phyloP scores from a whole-genome alignment of 2,329 filamentous ascomycete species.

The Arthrinium puccinioides region DNA sequence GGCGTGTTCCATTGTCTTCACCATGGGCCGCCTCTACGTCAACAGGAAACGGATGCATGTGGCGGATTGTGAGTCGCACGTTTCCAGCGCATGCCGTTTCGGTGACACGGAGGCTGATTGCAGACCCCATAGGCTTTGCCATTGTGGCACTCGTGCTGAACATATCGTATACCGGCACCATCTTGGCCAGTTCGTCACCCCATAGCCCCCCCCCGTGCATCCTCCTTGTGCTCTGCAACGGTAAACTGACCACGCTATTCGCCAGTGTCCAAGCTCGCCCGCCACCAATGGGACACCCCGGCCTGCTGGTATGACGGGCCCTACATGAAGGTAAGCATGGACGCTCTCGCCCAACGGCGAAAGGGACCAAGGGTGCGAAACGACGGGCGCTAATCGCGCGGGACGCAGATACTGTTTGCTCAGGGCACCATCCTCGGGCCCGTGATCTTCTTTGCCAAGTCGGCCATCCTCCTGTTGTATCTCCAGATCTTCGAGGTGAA shows the following conservation, averaged over 20 bases:
- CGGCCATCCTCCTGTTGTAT: conserved; percentile 7
- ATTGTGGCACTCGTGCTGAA: neutral
- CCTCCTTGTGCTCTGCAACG: neutral
- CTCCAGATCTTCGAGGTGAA: conserved; percentile 6
- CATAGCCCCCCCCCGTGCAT: neutral
- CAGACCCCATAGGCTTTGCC: neutral
- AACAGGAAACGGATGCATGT: conserved; percentile 1
- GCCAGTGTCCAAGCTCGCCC: neutral
- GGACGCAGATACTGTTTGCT: conserved; percentile 4
- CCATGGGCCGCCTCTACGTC: conserved; percentile 4
- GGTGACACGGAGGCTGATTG: neutral
- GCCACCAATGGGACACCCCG: neutral
- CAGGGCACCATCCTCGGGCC: conserved; percentile 2
- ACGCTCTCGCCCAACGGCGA: too few relatives aligned
- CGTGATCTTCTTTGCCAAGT: conserved; percentile 8
- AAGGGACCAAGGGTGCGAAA: too few relatives aligned
- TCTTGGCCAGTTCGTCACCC: neutral
- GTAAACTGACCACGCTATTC: too few relatives aligned
- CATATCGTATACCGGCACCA: neutral
- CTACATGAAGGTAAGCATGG: neutral
- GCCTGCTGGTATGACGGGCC: neutral
- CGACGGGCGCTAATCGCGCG: too few relatives aligned
- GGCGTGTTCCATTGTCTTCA: conserved; percentile 1
- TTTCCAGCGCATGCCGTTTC: neutral
- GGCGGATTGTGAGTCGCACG: conserved; percentile 3